These are phyloP conservation scores for Arabidopsis hybrid DNA, from an alignment of 441 rosid species.

Conservation along the genomic window DNA sequence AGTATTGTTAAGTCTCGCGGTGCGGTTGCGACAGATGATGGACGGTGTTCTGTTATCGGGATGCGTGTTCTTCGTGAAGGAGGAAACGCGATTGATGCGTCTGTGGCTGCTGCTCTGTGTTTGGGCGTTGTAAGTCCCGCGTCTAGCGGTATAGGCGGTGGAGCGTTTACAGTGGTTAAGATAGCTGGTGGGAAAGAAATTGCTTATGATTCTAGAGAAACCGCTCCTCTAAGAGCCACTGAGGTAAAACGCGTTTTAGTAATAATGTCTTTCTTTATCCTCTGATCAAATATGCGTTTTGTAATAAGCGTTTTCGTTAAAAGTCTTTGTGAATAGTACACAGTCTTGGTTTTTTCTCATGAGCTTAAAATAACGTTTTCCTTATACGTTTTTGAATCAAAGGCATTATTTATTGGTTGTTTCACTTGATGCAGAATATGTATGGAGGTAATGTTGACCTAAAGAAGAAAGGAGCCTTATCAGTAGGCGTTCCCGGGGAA, in stretches of 20 bases:
- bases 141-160: conserved; percentile 76
- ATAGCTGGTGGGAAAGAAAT: conserved; percentile 44
- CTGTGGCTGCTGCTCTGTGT: conserved; percentile 62
- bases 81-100: conserved; percentile 70
- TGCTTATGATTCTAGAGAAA: conserved; percentile 69
- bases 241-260: conserved; percentile 46
- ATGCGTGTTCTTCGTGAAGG: conserved; percentile 51
- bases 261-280: background rate
- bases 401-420: background rate
- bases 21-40: conserved; percentile 65
- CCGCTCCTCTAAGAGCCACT: conserved; percentile 59
- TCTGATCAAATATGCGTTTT: background rate
- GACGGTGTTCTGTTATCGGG: conserved; percentile 62
- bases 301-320: background rate
- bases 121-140: conserved; percentile 69
- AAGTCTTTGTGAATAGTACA: no score
- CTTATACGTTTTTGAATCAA: background rate
- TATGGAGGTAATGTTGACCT: conserved; percentile 48
- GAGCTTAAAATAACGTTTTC: no score
- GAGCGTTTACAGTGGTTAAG: conserved; percentile 60
- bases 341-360: no score
- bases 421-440: conserved; percentile 53
- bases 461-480: conserved; percentile 56
- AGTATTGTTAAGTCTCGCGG: conserved; percentile 51
- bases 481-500: conserved; percentile 65